Percentiles rank a stretch among this genome's conserved stretches.
Conservation (phyloP, 768 basidiomycete genomes). For the Boletus vinaceobasis region DNA sequence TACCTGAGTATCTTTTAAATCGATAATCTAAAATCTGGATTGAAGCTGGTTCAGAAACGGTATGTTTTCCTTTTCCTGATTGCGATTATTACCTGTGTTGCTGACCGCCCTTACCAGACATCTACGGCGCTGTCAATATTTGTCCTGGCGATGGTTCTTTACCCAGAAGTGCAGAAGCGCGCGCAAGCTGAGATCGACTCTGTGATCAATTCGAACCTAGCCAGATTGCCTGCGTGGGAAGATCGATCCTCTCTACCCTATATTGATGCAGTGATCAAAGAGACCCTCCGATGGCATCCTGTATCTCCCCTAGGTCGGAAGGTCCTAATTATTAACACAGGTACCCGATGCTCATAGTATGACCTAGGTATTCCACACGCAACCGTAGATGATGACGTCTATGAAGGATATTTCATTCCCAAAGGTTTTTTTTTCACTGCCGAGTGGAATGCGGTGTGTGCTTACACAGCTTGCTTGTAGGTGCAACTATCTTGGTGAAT, state of each 20-base stretch:
- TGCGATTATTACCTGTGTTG: background rate
- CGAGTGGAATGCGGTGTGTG: background rate
- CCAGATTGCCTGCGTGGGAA: constrained; percentile 15
- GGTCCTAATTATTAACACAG: no score
- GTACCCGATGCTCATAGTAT: background rate
- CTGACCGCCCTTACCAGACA: background rate
- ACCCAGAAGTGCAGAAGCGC: constrained; percentile 12
- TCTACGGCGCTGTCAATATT: constrained; percentile 4
- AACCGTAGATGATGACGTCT: constrained; percentile 36
- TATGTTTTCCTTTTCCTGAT: background rate
- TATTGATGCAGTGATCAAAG: constrained; percentile 9
- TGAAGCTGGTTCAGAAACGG: constrained; percentile 14
- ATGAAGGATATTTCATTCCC: constrained; percentile 48
- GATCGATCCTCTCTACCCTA: constrained; percentile 12
- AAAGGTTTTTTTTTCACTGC: constrained; percentile 12
- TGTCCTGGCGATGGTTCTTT: constrained; percentile 14
- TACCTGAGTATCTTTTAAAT: background rate
- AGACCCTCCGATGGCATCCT: constrained; percentile 14
- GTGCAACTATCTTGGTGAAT: constrained; percentile 2
- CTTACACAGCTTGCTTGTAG: background rate
- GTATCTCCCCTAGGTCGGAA: constrained; percentile 7
- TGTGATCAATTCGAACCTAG: constrained; percentile 1
- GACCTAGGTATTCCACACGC: constrained; percentile 24
- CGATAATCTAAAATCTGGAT: background rate
- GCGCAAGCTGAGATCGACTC: constrained; percentile 15